Conservation (phyloP, 2,329 filamentous ascomycete species). For the Hymenoscyphus salicellus region DNA sequence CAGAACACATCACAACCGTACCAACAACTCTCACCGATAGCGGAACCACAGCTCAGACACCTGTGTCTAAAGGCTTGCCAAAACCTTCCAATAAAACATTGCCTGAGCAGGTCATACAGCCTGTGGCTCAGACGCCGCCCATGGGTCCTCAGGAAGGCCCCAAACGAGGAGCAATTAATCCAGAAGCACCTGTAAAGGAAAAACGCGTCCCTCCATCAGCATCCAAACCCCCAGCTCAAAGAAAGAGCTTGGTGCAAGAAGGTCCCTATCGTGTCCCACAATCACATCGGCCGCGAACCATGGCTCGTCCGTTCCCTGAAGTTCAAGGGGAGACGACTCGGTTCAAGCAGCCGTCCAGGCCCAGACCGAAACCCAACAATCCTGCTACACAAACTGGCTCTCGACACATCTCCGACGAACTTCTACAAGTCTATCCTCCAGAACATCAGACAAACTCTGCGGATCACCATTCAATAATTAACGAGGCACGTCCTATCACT, state of each 20-base stretch:
- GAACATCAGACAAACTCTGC: background rate
- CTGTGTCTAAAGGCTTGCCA: background rate
- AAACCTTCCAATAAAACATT: too few species aligned
- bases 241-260: background rate
- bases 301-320: background rate
- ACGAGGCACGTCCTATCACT: background rate
- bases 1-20: background rate
- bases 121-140: background rate
- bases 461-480: background rate
- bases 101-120: background rate
- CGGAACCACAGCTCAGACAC: background rate
- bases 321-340: background rate
- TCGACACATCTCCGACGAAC: background rate
- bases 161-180: background rate
- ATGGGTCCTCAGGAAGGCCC: background rate
- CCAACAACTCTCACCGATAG: background rate
- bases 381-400: background rate
- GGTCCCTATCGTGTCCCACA: background rate
- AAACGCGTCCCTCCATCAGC: background rate
- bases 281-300: background rate
- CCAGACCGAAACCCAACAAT: background rate
- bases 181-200: background rate
- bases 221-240: background rate
- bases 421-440: background rate
- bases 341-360: background rate